Percentiles rank a stretch among this genome's conserved stretches.
Conservation (phyloP, 2,329 filamentous ascomycete species). For the Monilinia polystroma region DNA sequence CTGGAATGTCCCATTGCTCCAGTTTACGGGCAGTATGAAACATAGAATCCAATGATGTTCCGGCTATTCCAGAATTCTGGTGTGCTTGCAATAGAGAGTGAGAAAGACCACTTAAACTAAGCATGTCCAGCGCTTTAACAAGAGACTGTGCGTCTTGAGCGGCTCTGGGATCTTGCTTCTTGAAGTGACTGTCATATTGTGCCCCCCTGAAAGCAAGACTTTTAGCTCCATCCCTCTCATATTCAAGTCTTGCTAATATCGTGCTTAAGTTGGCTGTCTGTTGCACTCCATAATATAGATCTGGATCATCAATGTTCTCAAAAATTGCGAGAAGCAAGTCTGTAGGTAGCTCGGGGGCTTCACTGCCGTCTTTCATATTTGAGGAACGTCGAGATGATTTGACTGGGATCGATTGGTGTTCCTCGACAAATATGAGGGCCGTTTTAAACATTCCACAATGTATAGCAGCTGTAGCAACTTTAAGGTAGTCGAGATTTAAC, state of each 20-base stretch:
- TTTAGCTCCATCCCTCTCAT: conserved; percentile 84
- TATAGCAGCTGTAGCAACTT: conserved; percentile 69
- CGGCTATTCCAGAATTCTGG: conserved; percentile 56
- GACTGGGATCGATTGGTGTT: conserved; percentile 57
- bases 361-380: conserved; percentile 45
- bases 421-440: conserved; percentile 79
- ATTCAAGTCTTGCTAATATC: conserved; percentile 79
- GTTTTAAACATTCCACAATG: conserved; percentile 83
- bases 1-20: conserved; percentile 88
- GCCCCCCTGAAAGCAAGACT: conserved; percentile 89
- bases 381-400: conserved; percentile 68
- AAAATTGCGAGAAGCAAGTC: conserved; percentile 80
- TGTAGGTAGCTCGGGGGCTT: conserved; percentile 50
- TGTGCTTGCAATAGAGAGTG: conserved; percentile 73
- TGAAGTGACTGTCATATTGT: conserved; percentile 82
- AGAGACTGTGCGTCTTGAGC: conserved; percentile 65
- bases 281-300: conserved; percentile 89
- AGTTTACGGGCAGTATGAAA: conserved; percentile 78
- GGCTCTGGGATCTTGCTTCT: conserved; percentile 55
- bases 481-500: conserved; percentile 78
- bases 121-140: conserved; percentile 71
- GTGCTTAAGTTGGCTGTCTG: conserved; percentile 74
- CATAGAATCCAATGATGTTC: conserved; percentile 65
- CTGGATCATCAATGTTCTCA: conserved; percentile 90
- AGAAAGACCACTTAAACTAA: conserved; percentile 84